Evolutionary conservation across 352 stramenopile genomes (phyloP).

Genomic region (Globisporangium echinulatum): DNA sequence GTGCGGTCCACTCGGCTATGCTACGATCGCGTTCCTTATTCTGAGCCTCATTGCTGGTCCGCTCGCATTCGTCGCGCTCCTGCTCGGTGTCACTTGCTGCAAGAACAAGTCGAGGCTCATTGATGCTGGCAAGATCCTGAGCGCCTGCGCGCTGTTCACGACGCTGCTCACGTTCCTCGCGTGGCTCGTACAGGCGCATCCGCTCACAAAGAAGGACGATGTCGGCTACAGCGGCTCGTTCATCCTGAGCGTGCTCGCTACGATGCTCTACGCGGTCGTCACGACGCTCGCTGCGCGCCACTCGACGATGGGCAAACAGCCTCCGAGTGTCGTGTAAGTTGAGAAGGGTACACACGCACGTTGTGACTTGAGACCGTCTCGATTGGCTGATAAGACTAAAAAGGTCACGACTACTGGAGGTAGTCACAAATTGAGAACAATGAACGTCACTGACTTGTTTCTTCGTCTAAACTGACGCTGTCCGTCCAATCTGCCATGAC

Average conservation of each 20-base stretch:
- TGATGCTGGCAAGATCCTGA: conserved; percentile 33
- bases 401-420: too few species aligned
- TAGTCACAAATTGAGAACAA: too few species aligned
- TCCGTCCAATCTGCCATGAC: too few species aligned
- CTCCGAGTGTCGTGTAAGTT: too few species aligned
- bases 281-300: conserved; percentile 26
- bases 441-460: too few species aligned
- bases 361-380: too few species aligned
- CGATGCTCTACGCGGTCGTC: conserved; percentile 41
- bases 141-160: conserved; percentile 28
- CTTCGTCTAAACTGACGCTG: too few species aligned
- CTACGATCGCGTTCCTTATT: conserved; percentile 38
- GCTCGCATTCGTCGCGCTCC: conserved; percentile 40
- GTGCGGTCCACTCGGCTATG: conserved; percentile 36
- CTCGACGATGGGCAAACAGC: conserved; percentile 5
- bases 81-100: conserved; percentile 65
- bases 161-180: conserved; percentile 50
- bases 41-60: conserved; percentile 32
- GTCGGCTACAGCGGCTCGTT: conserved; percentile 52
- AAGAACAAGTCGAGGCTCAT: conserved; percentile 65
- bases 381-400: too few species aligned
- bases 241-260: conserved; percentile 38
- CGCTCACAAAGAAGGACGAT: conserved; percentile 51
- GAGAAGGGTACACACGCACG: too few species aligned
- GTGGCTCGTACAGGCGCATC: conserved; percentile 50